Conservation (phyloP, 345 rosid genomes). For the Lepidium aucheri region DNA sequence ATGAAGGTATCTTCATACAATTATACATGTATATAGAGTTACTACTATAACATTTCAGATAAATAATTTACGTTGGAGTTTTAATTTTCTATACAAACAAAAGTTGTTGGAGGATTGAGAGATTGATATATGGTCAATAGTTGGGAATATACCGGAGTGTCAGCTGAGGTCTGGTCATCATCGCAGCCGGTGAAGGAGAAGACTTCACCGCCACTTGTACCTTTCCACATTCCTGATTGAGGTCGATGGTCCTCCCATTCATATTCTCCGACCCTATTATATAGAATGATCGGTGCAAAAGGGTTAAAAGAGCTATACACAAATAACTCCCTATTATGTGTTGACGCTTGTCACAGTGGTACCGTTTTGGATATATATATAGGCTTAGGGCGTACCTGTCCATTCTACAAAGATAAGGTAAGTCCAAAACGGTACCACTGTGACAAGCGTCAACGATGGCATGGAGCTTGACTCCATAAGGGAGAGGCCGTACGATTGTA, state of each 20-base stretch:
- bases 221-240: slow-evolving; percentile 72
- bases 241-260: slow-evolving; percentile 87
- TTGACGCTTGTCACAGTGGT: too few species aligned
- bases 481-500: slow-evolving; percentile 69
- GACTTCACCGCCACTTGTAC: slow-evolving; percentile 86
- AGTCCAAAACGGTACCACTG: slow-evolving; percentile 81
- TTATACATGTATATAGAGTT: not conserved
- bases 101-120: too few species aligned
- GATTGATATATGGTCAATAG: too few species aligned
- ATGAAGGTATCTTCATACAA: not conserved
- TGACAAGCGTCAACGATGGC: slow-evolving; percentile 89
- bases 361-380: too few species aligned
- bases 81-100: too few species aligned
- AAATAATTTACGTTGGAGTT: too few species aligned
- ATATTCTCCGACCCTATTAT: slow-evolving; percentile 53
- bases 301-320: not conserved
- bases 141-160: too few species aligned
- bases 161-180: slow-evolving; percentile 77
- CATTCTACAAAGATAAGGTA: slow-evolving; percentile 83
- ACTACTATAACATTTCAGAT: not conserved
- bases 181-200: slow-evolving; percentile 88
- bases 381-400: slow-evolving; percentile 69
- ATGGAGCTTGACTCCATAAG: slow-evolving; percentile 80
- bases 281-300: not conserved
- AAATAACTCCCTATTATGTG: not conserved